Conservation (phyloP, 768 basidiomycete genomes). For the Pleurotus sapidus region DNA sequence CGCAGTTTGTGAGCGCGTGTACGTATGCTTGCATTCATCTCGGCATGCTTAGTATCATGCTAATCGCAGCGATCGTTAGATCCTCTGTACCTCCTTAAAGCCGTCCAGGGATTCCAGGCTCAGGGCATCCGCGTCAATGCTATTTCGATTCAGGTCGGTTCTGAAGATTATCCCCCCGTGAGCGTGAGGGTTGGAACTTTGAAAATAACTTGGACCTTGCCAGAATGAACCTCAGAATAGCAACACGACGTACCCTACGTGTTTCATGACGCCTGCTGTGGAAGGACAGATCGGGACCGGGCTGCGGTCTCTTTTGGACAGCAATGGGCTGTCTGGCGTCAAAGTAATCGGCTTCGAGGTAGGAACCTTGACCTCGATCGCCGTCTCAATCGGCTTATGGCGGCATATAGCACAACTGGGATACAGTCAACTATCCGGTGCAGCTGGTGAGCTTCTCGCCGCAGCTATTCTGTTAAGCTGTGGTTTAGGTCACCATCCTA, state of each 20-base stretch:
- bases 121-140: slow-evolving; percentile 62
- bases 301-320: slow-evolving; percentile 58
- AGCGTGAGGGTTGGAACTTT: too few relatives aligned
- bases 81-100: slow-evolving; percentile 69
- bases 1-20: slow-evolving; percentile 48
- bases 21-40: slow-evolving; percentile 17
- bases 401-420: slow-evolving; percentile 67
- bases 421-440: slow-evolving; percentile 62
- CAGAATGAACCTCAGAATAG: slow-evolving; percentile 52
- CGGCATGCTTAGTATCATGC: neutral
- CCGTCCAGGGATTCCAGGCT: slow-evolving; percentile 64
- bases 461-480: neutral
- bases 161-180: neutral
- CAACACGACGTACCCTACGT: slow-evolving; percentile 69
- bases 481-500: too few relatives aligned
- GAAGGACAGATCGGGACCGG: slow-evolving; percentile 58
- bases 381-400: too few relatives aligned
- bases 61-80: slow-evolving; percentile 33
- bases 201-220: too few relatives aligned
- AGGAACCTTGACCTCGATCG: neutral
- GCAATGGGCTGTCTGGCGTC: slow-evolving; percentile 56
- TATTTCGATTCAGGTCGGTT: slow-evolving; percentile 47
- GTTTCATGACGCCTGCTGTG: slow-evolving; percentile 46
- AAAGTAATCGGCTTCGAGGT: slow-evolving; percentile 56
- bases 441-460: slow-evolving; percentile 23